Evolutionary conservation across 495 filamentous ascomycete species (phyloP).

Genomic region (Venustampulla echinocandica): DNA sequence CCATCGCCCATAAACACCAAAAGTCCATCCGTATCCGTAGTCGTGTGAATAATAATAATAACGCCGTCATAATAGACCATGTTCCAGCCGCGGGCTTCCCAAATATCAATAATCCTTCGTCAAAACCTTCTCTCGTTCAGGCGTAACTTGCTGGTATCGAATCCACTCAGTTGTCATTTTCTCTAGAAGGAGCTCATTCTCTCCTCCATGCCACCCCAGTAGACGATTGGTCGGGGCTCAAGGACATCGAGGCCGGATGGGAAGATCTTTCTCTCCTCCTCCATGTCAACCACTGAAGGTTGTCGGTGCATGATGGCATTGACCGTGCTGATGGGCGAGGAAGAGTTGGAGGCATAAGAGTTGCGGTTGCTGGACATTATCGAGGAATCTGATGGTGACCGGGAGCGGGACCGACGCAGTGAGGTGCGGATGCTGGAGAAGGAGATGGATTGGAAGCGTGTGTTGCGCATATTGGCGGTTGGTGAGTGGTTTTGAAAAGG

Average conservation of each 20-base stretch:
- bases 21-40: background rate
- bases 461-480: conserved; percentile 18
- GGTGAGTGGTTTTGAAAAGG: background rate
- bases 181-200: conserved; percentile 32
- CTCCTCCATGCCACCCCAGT: conserved; percentile 47
- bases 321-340: conserved; percentile 31
- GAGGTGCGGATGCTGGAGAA: conserved; percentile 42
- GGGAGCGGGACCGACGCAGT: conserved; percentile 26
- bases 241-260: conserved; percentile 39
- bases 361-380: conserved; percentile 27
- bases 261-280: conserved; percentile 39
- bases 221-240: conserved; percentile 44
- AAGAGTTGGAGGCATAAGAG: conserved; percentile 34
- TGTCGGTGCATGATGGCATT: conserved; percentile 43
- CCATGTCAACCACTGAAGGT: conserved; percentile 35
- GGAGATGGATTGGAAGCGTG: conserved; percentile 42
- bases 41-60: background rate
- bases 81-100: background rate
- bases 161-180: background rate
- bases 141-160: background rate
- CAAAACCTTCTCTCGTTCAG: background rate
- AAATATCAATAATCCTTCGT: no score
- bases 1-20: background rate
- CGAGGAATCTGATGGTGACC: conserved; percentile 24
- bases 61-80: background rate